Conservation (phyloP, 2,329 filamentous ascomycete species). For the Phoma sp. region DNA sequence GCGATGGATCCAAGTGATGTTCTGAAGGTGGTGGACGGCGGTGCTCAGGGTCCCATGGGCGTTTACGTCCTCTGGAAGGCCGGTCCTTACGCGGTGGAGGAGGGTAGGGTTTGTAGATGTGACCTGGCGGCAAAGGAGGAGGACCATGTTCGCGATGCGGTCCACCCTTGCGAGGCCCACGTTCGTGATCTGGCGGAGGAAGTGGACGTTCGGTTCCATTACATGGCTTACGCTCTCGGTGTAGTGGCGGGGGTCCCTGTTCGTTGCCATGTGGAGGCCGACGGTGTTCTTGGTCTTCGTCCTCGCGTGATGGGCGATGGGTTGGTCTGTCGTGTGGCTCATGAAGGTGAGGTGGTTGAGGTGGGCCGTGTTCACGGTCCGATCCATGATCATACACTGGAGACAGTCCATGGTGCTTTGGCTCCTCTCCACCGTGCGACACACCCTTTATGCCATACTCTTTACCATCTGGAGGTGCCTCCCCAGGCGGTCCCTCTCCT, state of each 20-base stretch:
- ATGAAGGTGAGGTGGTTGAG: not conserved
- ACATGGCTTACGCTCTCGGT: not conserved
- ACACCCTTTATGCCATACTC: not conserved
- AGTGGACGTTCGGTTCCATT: not conserved
- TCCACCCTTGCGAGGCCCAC: constrained; percentile 2
- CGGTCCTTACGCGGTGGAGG: constrained; percentile 15
- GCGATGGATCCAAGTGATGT: not conserved
- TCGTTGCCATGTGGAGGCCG: not conserved
- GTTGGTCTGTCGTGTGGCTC: not conserved
- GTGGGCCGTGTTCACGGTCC: not conserved
- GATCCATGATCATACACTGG: not conserved
- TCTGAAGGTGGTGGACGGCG: not conserved
- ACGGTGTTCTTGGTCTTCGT: not conserved
- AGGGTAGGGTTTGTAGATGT: constrained; percentile 13
- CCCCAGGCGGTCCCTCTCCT: not conserved
- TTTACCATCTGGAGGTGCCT: not conserved
- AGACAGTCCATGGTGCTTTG: not conserved
- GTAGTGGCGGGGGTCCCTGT: not conserved
- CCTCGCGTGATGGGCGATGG: not conserved
- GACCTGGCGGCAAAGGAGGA: constrained; percentile 14
- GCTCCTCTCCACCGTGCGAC: not conserved
- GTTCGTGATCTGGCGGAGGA: constrained; percentile 3
- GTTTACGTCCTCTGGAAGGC: not conserved
- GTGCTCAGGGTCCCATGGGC: not conserved
- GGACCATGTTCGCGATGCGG: constrained; percentile 7